A percentile compares a stretch with the other conserved stretches of the same genome.
Evolutionary conservation across 1,284 basidiomycete genomes (phyloP).

Genomic region (Vanrija humicola): DNA sequence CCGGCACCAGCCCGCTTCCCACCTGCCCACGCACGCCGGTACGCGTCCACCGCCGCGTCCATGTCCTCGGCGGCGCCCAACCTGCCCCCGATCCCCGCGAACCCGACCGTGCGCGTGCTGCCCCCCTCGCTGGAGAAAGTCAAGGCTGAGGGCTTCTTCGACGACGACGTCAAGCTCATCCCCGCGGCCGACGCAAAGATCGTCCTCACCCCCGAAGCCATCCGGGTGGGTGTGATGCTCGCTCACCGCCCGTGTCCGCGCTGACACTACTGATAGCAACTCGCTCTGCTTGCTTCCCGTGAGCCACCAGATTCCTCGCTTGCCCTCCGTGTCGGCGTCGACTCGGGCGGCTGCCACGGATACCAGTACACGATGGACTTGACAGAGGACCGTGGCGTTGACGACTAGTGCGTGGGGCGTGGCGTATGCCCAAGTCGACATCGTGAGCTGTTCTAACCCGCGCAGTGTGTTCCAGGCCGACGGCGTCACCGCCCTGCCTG

Average conservation of each 20-base stretch:
- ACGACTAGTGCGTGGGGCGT: constrained; percentile 52
- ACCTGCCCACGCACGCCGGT: background rate
- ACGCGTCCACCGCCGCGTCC: constrained; percentile 1
- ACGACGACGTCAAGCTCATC: constrained; percentile 42
- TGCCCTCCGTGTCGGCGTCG: constrained; percentile 54
- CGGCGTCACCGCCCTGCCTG: constrained; percentile 41
- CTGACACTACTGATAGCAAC: constrained; percentile 30
- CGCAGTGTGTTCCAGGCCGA: constrained; percentile 38
- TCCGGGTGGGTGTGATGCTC: constrained; percentile 26
- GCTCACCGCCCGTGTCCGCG: background rate
- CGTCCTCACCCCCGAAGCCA: constrained; percentile 40
- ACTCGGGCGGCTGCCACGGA: constrained; percentile 57
- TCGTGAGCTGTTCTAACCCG: background rate
- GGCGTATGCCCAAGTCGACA: background rate
- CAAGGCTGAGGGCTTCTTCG: constrained; percentile 42
- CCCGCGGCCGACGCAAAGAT: constrained; percentile 33
- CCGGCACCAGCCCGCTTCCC: background rate
- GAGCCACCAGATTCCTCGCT: constrained; percentile 46
- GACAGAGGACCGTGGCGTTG: constrained; percentile 49
- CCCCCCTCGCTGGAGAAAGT: constrained; percentile 40
- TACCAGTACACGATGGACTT: constrained; percentile 58
- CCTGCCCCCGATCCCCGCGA: constrained; percentile 5
- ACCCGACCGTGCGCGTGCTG: constrained; percentile 20
- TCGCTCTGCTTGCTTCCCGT: constrained; percentile 40
- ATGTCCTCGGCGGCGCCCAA: background rate